Conservation (phyloP, 75 land plant genomes). For the Picea sitchensis region DNA sequence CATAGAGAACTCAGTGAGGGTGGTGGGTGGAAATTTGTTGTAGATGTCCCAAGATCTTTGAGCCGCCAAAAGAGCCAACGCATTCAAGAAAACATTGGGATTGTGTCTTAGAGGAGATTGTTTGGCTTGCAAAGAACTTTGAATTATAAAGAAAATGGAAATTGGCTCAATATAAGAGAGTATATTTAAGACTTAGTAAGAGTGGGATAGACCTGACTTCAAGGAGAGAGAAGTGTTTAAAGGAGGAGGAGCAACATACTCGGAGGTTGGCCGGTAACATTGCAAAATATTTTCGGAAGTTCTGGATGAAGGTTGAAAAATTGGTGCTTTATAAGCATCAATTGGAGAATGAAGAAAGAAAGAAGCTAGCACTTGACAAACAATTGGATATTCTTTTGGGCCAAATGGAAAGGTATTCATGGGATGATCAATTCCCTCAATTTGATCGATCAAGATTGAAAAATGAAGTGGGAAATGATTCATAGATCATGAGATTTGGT, state of each 20-base stretch:
- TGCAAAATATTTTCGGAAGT: constrained; percentile 96
- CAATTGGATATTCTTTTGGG: constrained; percentile 97
- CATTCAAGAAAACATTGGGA: constrained; percentile 98
- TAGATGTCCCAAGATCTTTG: constrained; percentile 37
- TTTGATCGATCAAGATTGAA: too few relatives aligned
- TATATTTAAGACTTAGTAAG: constrained; percentile 80
- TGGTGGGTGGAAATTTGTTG: too few relatives aligned
- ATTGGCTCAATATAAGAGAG: constrained; percentile 82
- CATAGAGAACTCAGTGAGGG: too few relatives aligned
- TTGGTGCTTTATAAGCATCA: constrained; percentile 97
- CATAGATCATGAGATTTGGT: too few relatives aligned
- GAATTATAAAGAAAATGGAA: constrained; percentile 99
- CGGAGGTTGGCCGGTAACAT: constrained; percentile 88
- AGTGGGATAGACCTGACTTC: constrained; percentile 71
- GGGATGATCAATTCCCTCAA: too few relatives aligned
- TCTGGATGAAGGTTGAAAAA: constrained; percentile 97
- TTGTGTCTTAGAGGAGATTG: constrained; percentile 97
- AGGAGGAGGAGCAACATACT: constrained; percentile 94
- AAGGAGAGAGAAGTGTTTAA: constrained; percentile 68
- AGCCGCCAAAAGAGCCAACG: constrained; percentile 78
- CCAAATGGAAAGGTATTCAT: constrained; percentile 87
- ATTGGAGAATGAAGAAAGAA: constrained; percentile 77
- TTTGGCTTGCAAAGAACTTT: constrained; percentile 99
- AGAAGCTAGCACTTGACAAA: constrained; percentile 94
- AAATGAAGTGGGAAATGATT: too few relatives aligned